Base-by-base conservation (phyloP, 2,329 filamentous ascomycete species). In the Onygenales sp. region DNA sequence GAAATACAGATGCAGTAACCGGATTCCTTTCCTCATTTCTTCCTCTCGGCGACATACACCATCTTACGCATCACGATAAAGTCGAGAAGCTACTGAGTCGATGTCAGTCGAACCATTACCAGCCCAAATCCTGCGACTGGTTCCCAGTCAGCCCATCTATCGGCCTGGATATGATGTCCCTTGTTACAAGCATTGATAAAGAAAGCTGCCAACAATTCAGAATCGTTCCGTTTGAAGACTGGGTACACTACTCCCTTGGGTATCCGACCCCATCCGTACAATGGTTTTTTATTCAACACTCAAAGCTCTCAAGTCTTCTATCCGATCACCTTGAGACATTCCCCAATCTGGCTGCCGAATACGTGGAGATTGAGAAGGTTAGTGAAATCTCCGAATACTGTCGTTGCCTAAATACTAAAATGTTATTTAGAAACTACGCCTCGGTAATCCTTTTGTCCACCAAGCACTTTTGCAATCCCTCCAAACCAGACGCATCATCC, bases 121-220 rank as follows among this genome's bases (percentile, higher is more conserved):
- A 62, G 17, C 55, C 57, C 2, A 54, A 61, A 14, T 57, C 64
- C 13, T 73, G 70, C 69, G 64, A 60, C 33, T 72, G 70, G 70
- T 63, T 68, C 41, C 69, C 69, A 2, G 57, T 60, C 1, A 58
- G 59, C 32, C 55, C 58, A 11, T 59, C 59, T 6, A 58, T 57
- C 36, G 56, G 58, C 1, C 41, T 56, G 9, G 60, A 64, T 41
- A 55, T 67, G 7, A 47, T 45, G 8, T 54, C 54, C 4, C 64
- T 72, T 52, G 70, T 70, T 1, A 54, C 55, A 5, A 63, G 61
- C 2, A 70, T 73, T 38, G 66, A 72, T 45, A 57, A 60, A 1
- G 69, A 72, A 55, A 73, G 70, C 50, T 66, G 67, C 55, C 58
- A 68, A n/a, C 70, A 72, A 10, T 71, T 72, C 32, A 64, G 59